Base-by-base conservation (phyloP, 148 eudicot species). In the Suaeda aralocaspica region DNA sequence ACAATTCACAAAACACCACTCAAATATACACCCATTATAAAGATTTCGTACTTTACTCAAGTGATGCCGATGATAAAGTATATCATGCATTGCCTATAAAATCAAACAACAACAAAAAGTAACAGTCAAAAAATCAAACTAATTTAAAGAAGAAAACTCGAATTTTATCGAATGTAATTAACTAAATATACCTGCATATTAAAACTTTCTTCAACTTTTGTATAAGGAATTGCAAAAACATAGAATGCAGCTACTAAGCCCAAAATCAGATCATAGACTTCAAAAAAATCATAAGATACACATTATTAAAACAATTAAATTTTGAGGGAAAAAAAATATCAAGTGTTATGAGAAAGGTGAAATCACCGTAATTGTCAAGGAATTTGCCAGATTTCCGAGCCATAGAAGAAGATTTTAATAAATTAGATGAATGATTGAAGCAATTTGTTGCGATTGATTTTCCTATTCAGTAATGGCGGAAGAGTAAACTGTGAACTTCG, bases 201-300 rank as follows among this genome's bases (percentile, higher is more conserved):
- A 74, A 94, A 94, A 84, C 99, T 94, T 71, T 94, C 99, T 87
- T 94, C 99, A 42, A 94, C 99, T 78, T 94, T 94, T n/a, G 99
- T 94, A 68, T 83, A 94, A 19, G 99, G 99, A 19, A 81, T 84
- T 74, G 86, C 76, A 68, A 94, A 80, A 5, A 94, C 91, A 72
- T 91, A 94, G 62, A 94, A 87, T 66, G 96, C 88, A 78, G 97
- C 93, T 58, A 94, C 74, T 61, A 83, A 79, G 51, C 97, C 96
- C 84, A 94, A 74, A 78, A 91, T 72, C 74, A 91, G 50, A 81
- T 94, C 99, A 73, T 89, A 94, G 59, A 96, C 99, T 94, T 72
- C 49, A 71, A 46, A 48, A 59, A 55, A 29, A 8, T 68, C 55
- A 21, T 33, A 25, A 69, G 16, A 69, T 41, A 25, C 15, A 18